A percentile compares a stretch with the other conserved stretches of the same genome.
Conservation (phyloP, 2,329 filamentous ascomycete genomes). For the Apiospora pterosperma region DNA sequence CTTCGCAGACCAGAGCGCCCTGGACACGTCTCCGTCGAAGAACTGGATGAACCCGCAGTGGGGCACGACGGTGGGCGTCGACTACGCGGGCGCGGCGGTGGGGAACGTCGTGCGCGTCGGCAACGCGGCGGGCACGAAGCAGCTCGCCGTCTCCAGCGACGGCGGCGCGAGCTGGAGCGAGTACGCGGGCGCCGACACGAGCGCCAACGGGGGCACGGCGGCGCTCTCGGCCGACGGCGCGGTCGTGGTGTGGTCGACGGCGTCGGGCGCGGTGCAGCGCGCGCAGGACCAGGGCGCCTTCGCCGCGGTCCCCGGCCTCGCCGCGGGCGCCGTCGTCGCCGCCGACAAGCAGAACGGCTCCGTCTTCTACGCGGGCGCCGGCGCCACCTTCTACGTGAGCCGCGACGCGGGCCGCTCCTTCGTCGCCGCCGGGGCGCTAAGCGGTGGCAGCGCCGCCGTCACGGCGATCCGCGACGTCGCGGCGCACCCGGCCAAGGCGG, state of each 20-base stretch:
- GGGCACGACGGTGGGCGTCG: slow-evolving; percentile 41
- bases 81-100: slow-evolving; percentile 44
- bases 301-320: slow-evolving; percentile 42
- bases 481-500: slow-evolving; percentile 52
- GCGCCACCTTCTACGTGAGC: slow-evolving; percentile 48
- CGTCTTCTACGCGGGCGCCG: slow-evolving; percentile 49
- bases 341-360: slow-evolving; percentile 51
- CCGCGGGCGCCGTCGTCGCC: slow-evolving; percentile 45
- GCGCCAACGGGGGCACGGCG: slow-evolving; percentile 40
- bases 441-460: slow-evolving; percentile 36
- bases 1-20: slow-evolving; percentile 31
- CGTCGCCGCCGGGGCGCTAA: slow-evolving; percentile 24
- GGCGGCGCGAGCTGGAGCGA: slow-evolving; percentile 48
- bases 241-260: slow-evolving; percentile 45
- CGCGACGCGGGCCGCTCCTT: slow-evolving; percentile 46
- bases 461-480: slow-evolving; percentile 52
- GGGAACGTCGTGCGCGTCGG: slow-evolving; percentile 49
- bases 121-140: slow-evolving; percentile 36
- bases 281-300: slow-evolving; percentile 37
- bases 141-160: slow-evolving; percentile 46
- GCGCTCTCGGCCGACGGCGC: slow-evolving; percentile 49
- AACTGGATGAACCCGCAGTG: slow-evolving; percentile 46
- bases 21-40: slow-evolving; percentile 39
- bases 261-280: slow-evolving; percentile 36
- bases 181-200: slow-evolving; percentile 43